phyloP scores from a whole-genome alignment of 495 filamentous ascomycete genomes.

The Jackrogersella multiformis region DNA sequence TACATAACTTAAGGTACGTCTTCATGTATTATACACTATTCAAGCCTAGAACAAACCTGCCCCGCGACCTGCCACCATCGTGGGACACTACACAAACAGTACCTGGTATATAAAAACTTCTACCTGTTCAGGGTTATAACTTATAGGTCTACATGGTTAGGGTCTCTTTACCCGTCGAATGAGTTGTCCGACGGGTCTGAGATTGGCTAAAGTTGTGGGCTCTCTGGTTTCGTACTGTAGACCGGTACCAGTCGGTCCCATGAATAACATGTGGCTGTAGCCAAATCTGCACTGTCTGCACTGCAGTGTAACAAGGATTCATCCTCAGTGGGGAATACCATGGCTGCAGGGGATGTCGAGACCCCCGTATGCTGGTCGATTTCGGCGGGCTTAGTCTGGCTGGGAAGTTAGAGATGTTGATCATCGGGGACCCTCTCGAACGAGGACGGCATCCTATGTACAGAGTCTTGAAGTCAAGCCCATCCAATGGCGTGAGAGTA shows the following conservation, averaged over 20 bases:
- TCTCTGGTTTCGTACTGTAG: slow-evolving; percentile 26
- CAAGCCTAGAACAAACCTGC: not conserved
- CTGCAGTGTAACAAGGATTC: slow-evolving; percentile 45
- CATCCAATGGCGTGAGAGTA: slow-evolving; percentile 26
- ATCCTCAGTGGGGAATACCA: slow-evolving; percentile 39
- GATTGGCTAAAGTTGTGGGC: slow-evolving; percentile 28
- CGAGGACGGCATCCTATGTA: slow-evolving; percentile 32
- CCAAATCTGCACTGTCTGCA: too few species aligned
- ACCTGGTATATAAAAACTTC: slow-evolving; percentile 28
- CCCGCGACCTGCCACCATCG: slow-evolving; percentile 10
- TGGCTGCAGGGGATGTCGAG: slow-evolving; percentile 23
- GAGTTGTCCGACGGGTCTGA: slow-evolving; percentile 25
- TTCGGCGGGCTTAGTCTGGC: slow-evolving; percentile 30
- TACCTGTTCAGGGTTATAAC: too few species aligned
- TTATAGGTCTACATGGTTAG: slow-evolving; percentile 15
- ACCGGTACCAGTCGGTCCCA: not conserved
- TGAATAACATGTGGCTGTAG: slow-evolving; percentile 32
- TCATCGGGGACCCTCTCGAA: slow-evolving; percentile 28
- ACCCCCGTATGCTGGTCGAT: slow-evolving; percentile 31
- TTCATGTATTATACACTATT: not conserved
- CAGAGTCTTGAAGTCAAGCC: slow-evolving; percentile 39
- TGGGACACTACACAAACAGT: slow-evolving; percentile 7
- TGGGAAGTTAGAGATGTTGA: slow-evolving; percentile 35
- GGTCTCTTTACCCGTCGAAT: slow-evolving; percentile 32
- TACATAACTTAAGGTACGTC: slow-evolving; percentile 31